These are phyloP conservation scores for Melocanna baccifera DNA, from an alignment of 176 grass and related monocot genomes.

Conservation along the genomic window DNA sequence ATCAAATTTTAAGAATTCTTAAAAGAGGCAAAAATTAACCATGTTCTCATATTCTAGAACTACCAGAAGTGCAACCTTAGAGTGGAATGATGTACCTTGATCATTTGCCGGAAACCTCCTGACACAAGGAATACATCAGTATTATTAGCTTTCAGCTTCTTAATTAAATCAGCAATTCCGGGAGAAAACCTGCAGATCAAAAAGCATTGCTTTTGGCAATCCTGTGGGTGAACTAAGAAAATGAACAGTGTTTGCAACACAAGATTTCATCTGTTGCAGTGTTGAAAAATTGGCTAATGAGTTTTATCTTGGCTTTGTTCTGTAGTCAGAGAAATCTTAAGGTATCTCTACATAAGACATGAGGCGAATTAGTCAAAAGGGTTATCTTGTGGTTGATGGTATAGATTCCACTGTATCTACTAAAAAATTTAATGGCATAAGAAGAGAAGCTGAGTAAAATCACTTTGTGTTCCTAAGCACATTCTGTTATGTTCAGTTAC, in stretches of 20 bases:
- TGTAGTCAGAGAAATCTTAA: not conserved
- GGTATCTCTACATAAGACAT: not conserved
- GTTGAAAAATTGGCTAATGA: not conserved
- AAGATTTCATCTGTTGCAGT: not conserved
- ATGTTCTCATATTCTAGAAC: not conserved
- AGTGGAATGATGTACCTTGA: conserved; percentile 52
- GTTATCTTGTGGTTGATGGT: not conserved
- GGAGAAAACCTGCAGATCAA: conserved; percentile 75
- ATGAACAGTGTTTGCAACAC: not conserved
- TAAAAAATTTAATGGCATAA: no score
- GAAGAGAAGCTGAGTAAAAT: not conserved
- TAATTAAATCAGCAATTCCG: conserved; percentile 70
- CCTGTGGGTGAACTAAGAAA: conserved; percentile 2
- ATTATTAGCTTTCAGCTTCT: conserved; percentile 64
- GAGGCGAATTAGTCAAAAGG: not conserved
- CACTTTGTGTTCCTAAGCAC: not conserved
- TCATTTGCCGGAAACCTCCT: conserved; percentile 94
- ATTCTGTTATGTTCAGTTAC: not conserved
- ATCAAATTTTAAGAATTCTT: not conserved
- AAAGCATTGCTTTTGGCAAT: not conserved
- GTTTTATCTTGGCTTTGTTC: not conserved
- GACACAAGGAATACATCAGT: conserved; percentile 86
- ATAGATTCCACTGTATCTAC: not conserved
- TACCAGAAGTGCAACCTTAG: not conserved
- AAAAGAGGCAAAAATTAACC: not conserved